These are phyloP conservation scores for Fusarium decemcellulare DNA, from an alignment of 2,329 filamentous ascomycete species.

Conservation along the genomic window DNA sequence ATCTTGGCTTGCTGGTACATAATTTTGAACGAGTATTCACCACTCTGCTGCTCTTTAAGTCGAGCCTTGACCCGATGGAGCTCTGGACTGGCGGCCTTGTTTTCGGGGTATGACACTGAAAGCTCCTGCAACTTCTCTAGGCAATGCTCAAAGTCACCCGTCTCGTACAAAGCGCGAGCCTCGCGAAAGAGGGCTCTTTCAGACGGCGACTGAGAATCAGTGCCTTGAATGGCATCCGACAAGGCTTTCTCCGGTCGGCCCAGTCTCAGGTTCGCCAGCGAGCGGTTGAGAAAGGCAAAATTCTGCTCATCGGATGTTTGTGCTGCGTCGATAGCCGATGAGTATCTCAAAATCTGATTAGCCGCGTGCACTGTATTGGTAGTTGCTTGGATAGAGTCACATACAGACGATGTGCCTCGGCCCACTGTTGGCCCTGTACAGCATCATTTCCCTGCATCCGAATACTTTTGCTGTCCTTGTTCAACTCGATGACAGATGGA, in stretches of 20 bases:
- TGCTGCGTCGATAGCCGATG: background rate
- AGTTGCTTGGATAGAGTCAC: slow-evolving; percentile 23
- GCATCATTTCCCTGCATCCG: slow-evolving; percentile 53
- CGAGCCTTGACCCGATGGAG: slow-evolving; percentile 49
- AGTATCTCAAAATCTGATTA: slow-evolving; percentile 13
- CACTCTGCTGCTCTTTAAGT: slow-evolving; percentile 56
- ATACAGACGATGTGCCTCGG: slow-evolving; percentile 50
- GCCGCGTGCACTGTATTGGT: fast-evolving
- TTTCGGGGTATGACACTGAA: slow-evolving; percentile 51
- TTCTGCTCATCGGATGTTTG: slow-evolving; percentile 49
- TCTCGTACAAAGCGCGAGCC: slow-evolving; percentile 60
- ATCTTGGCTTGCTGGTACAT: slow-evolving; percentile 55
- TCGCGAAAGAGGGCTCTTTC: slow-evolving; percentile 63
- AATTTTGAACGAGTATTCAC: slow-evolving; percentile 55
- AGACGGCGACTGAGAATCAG: slow-evolving; percentile 30
- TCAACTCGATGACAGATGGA: background rate
- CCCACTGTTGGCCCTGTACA: slow-evolving; percentile 47
- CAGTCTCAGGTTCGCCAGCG: slow-evolving; percentile 51
- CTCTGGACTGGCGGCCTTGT: slow-evolving; percentile 47
- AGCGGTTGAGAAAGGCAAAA: slow-evolving; percentile 54
- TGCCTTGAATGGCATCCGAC: slow-evolving; percentile 43
- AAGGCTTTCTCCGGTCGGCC: slow-evolving; percentile 49
- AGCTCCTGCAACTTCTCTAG: slow-evolving; percentile 53
- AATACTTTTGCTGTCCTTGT: slow-evolving; percentile 13
- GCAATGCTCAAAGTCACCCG: slow-evolving; percentile 55